phyloP scores from a whole-genome alignment of 2,329 filamentous ascomycete species.

The Zalaria obscura region DNA sequence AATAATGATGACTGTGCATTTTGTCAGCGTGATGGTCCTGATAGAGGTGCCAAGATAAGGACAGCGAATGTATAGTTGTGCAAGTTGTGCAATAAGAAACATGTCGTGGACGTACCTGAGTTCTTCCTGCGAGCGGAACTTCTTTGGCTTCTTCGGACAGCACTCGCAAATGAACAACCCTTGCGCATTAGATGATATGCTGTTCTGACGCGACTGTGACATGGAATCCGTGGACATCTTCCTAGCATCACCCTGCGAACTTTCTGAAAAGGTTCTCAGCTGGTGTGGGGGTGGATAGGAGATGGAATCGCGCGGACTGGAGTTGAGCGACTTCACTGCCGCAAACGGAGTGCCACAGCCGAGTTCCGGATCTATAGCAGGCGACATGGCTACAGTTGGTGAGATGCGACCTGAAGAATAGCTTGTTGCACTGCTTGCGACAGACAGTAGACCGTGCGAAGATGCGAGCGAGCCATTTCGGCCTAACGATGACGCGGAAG shows the following conservation, averaged over 20 bases:
- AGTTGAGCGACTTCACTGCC: constrained; percentile 30
- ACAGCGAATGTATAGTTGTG: neutral
- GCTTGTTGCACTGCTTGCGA: constrained; percentile 52
- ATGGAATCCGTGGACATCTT: constrained; percentile 32
- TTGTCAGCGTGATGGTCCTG: constrained; percentile 8
- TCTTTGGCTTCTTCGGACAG: constrained; percentile 93
- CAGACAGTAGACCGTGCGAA: constrained; percentile 40
- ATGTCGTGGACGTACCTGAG: constrained; percentile 50
- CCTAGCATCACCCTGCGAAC: constrained; percentile 22
- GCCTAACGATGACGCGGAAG: constrained; percentile 49
- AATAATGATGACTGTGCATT: constrained; percentile 58
- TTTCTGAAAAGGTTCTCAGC: constrained; percentile 27
- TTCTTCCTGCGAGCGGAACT: constrained; percentile 75
- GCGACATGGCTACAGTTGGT: constrained; percentile 41
- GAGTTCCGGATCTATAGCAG: constrained; percentile 39
- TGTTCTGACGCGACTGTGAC: constrained; percentile 33
- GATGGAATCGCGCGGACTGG: constrained; percentile 25
- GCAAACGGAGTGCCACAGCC: constrained; percentile 40
- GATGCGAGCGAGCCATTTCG: constrained; percentile 50
- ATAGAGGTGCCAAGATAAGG: neutral
- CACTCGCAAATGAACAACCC: constrained; percentile 72
- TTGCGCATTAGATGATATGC: constrained; percentile 34
- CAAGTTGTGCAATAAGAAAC: neutral
- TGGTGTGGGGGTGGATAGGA: constrained; percentile 24
- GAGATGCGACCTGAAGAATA: constrained; percentile 48